phyloP scores from a whole-genome alignment of 768 basidiomycete genomes.

The Boletales sp. region DNA sequence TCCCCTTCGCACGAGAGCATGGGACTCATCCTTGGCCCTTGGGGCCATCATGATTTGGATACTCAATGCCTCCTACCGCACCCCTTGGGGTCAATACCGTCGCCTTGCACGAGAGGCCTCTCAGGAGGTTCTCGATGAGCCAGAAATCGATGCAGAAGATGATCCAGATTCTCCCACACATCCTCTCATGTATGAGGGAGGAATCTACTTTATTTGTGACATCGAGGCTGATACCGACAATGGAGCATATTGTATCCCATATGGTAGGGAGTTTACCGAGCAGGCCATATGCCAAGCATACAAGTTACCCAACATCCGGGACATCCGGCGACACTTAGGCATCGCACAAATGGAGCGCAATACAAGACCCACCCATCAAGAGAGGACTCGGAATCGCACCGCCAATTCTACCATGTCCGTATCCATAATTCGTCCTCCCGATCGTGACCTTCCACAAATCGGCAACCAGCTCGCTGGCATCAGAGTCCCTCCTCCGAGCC shows the following conservation, averaged over 20 bases:
- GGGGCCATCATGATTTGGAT: constrained; percentile 6
- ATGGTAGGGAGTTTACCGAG: background rate
- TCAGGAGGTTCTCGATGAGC: no score
- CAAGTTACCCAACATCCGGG: no score
- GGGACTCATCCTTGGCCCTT: background rate
- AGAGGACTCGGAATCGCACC: background rate
- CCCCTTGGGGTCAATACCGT: background rate
- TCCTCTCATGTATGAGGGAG: constrained; percentile 7
- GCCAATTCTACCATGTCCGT: background rate
- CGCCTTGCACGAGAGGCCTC: background rate
- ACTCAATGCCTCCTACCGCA: background rate
- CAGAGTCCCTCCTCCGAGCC: background rate
- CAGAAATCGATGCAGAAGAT: background rate
- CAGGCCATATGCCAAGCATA: no score
- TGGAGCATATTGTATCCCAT: background rate
- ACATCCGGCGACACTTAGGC: no score
- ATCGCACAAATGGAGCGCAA: no score
- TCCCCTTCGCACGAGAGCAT: background rate
- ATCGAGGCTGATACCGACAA: background rate
- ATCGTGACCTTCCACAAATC: background rate
- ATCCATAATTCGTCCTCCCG: background rate
- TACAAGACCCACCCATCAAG: background rate
- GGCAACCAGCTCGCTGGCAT: background rate
- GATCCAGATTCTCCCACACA: background rate
- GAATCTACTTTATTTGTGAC: constrained; percentile 2